A percentile compares a stretch with the other conserved stretches of the same genome.
Evolutionary conservation across 345 rosid genomes (phyloP).

Genomic region (Iberis pinnata): DNA sequence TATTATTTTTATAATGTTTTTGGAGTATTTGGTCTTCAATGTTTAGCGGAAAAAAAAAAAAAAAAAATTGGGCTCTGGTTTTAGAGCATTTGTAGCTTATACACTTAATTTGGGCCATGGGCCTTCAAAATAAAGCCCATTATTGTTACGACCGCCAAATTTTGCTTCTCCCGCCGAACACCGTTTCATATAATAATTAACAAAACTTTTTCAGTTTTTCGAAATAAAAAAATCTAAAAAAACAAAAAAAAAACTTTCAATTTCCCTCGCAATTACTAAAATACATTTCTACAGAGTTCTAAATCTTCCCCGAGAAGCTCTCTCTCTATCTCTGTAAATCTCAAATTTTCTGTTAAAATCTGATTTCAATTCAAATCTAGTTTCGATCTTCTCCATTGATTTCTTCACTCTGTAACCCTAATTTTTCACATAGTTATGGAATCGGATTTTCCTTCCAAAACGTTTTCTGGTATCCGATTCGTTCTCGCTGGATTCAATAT

Average conservation of each 20-base stretch:
- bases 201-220: no score
- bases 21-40: no score
- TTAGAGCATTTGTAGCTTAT: background rate
- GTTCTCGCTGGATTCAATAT: slow-evolving; percentile 59
- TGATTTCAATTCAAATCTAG: background rate
- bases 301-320: slow-evolving; percentile 20
- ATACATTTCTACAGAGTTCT: background rate
- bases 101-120: no score
- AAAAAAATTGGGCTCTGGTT: background rate
- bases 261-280: no score
- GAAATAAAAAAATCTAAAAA: background rate
- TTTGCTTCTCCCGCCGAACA: slow-evolving; percentile 16
- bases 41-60: no score
- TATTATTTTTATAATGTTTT: no score
- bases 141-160: background rate
- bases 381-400: slow-evolving; percentile 5
- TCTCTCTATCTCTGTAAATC: background rate
- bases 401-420: background rate
- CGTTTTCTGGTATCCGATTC: slow-evolving; percentile 63
- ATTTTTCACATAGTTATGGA: slow-evolving; percentile 19
- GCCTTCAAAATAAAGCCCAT: background rate
- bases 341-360: background rate
- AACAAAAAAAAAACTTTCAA: background rate
- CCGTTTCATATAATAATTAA: no score
- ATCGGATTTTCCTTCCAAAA: slow-evolving; percentile 28